Base-by-base conservation (phyloP, 2,329 filamentous ascomycete genomes). In the Parastagonospora avenae region DNA sequence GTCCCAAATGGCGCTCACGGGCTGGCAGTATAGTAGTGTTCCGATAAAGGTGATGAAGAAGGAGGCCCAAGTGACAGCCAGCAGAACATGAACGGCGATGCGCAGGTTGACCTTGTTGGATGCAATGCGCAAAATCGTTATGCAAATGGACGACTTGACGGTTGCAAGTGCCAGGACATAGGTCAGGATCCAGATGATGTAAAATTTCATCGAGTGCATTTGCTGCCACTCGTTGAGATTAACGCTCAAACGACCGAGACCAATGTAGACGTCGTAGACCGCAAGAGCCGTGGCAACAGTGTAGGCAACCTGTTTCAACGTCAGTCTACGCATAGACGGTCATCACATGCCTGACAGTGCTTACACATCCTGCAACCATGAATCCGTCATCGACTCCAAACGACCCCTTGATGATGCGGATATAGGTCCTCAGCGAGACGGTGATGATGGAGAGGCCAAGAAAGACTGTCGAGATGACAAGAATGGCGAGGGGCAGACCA, bases 121-220 rank as follows among this genome's bases (percentile, higher is more conserved):
- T 4, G 60, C 62, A 29, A 65, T 65, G 7, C 60, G 60, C 47
- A 57, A 51, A 5, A 65, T 63, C n/a, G 62, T 63, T 27, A 65
- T 56, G 43, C 59, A 65, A 4, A 65, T 54, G 1, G 60, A 63
- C 0, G 60, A 65, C n/a, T 65, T 65, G 19, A 65, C 57, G 11
- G 51, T 53, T 3, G 60, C 60, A 9, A 65, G 55, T n/a, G 51
- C 57, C 4, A 65, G 44, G 15, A 65, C 62, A 39, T 65, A 65
- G 4, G 50, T 52, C 50, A 65, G 42, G 14, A 63, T 65, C 62
- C 62, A 65, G 30, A 65, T 59, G 37, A 65, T 57, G 50, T 65
- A 65, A 45, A 59, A 62, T 27, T 65, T 62, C 48, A 65, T 43
- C 11, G 56, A 50, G 19, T 65, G 50, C 1, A 45, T 46, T 37